Evolutionary conservation across 1,139 yeast genomes (phyloP).

Genomic region (Hyphopichia burtonii): DNA sequence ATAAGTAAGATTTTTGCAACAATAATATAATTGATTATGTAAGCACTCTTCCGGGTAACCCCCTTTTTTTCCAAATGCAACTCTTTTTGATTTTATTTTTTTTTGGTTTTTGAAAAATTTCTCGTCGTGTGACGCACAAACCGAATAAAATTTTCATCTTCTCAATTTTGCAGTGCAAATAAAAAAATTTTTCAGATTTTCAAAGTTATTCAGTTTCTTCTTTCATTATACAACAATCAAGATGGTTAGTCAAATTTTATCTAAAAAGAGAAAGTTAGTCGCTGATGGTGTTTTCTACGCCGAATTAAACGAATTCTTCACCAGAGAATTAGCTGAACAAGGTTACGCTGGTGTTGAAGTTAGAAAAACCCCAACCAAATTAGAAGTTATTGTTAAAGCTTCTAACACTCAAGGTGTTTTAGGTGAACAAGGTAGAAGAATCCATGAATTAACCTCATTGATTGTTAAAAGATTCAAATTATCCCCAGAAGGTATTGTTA

Average conservation of each 20-base stretch:
- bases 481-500: slow-evolving; percentile 89
- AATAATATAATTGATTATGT: neutral
- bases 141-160: too few species aligned
- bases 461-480: slow-evolving; percentile 99
- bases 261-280: slow-evolving; percentile 88
- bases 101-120: too few species aligned
- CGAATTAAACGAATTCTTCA: slow-evolving; percentile 99
- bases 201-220: slow-evolving; percentile 2
- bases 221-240: slow-evolving; percentile 12
- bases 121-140: too few species aligned
- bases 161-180: too few species aligned
- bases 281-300: slow-evolving; percentile 99
- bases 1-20: neutral
- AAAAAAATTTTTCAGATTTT: too few species aligned
- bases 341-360: slow-evolving; percentile 99
- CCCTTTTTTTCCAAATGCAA: too few species aligned
- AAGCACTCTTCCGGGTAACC: slow-evolving; percentile 1
- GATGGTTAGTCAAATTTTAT: slow-evolving; percentile 58
- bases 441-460: slow-evolving; percentile 97
- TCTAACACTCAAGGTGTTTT: slow-evolving; percentile 98
- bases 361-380: slow-evolving; percentile 97
- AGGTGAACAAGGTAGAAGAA: slow-evolving; percentile 99
- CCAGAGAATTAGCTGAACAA: slow-evolving; percentile 99
- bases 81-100: too few species aligned
- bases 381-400: slow-evolving; percentile 98